These are phyloP conservation scores for Candida neerlandica DNA, from an alignment of 1,139 yeast species.

Conservation along the genomic window DNA sequence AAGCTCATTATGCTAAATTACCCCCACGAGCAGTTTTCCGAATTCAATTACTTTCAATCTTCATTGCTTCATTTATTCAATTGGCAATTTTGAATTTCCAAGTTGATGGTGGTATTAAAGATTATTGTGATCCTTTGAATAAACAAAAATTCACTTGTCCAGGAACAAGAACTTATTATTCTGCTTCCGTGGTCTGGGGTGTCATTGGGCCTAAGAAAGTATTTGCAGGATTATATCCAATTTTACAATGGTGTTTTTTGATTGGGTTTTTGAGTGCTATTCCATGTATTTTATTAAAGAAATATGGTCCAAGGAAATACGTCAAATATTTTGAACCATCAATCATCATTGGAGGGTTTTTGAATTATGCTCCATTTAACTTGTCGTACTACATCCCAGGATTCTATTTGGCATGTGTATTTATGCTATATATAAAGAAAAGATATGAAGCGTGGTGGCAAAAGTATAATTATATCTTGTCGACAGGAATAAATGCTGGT, in stretches of 20 bases:
- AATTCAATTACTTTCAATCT: constrained; percentile 50
- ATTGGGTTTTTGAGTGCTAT: constrained; percentile 53
- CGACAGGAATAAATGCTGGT: constrained; percentile 55
- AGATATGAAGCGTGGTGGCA: constrained; percentile 57
- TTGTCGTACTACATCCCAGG: constrained; percentile 51
- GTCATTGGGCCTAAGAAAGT: constrained; percentile 59
- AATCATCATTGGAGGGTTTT: constrained; percentile 41
- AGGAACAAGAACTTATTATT: constrained; percentile 46
- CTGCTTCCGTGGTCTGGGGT: constrained; percentile 65
- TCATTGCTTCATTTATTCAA: constrained; percentile 44
- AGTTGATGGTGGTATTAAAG: constrained; percentile 22
- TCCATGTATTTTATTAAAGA: constrained; percentile 44
- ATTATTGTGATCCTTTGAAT: constrained; percentile 40
- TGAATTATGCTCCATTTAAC: constrained; percentile 51
- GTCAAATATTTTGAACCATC: constrained; percentile 48
- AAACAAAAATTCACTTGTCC: constrained; percentile 53
- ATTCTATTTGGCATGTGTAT: constrained; percentile 39
- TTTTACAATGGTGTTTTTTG: constrained; percentile 52
- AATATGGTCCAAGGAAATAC: constrained; percentile 30
- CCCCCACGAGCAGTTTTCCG: constrained; percentile 64
- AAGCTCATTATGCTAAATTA: constrained; percentile 62
- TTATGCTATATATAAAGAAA: constrained; percentile 50
- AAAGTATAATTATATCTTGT: constrained; percentile 57
- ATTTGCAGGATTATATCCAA: constrained; percentile 50
- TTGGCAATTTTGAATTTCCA: constrained; percentile 58